phyloP scores from a whole-genome alignment of 164 flowering plant species.

The Echeveria elegans region DNA sequence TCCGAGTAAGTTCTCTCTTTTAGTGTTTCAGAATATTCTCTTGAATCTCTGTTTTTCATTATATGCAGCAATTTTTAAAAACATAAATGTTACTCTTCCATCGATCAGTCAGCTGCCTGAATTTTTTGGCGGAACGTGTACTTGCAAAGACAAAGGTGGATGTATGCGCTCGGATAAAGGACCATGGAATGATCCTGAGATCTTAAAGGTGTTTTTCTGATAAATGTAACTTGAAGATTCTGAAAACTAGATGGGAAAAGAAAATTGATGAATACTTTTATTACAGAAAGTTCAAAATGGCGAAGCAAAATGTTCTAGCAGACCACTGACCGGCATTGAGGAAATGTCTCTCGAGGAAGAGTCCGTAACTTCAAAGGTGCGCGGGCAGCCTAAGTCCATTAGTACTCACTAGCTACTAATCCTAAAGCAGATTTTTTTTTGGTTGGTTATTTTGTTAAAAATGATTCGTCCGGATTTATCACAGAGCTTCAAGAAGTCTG shows the following conservation, averaged over 20 bases:
- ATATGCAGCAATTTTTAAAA: no score
- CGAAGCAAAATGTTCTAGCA: constrained; percentile 27
- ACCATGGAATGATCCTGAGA: constrained; percentile 40
- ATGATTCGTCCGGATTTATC: neutral
- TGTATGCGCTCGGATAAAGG: constrained; percentile 48
- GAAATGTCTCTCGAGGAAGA: constrained; percentile 35
- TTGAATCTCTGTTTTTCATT: constrained; percentile 17
- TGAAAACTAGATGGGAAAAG: neutral
- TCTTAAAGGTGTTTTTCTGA: constrained; percentile 22
- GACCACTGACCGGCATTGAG: constrained; percentile 10
- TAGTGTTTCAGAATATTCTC: neutral
- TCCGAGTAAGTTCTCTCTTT: constrained; percentile 25
- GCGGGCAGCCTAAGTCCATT: constrained; percentile 19
- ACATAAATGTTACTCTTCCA: neutral
- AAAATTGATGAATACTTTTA: constrained; percentile 5
- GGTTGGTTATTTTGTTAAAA: constrained; percentile 2
- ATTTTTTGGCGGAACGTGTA: constrained; percentile 39
- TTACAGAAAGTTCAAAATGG: constrained; percentile 44
- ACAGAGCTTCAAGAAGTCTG: neutral
- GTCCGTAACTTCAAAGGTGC: constrained; percentile 18
- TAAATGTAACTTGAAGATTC: neutral
- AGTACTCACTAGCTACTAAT: neutral
- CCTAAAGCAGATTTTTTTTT: constrained; percentile 12
- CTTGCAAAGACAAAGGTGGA: constrained; percentile 40
- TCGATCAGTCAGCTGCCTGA: constrained; percentile 36